A percentile compares a stretch with the other conserved stretches of the same genome.
These are phyloP conservation scores for Xylaria castorea DNA, from an alignment of 495 filamentous ascomycete species.

Conservation along the genomic window DNA sequence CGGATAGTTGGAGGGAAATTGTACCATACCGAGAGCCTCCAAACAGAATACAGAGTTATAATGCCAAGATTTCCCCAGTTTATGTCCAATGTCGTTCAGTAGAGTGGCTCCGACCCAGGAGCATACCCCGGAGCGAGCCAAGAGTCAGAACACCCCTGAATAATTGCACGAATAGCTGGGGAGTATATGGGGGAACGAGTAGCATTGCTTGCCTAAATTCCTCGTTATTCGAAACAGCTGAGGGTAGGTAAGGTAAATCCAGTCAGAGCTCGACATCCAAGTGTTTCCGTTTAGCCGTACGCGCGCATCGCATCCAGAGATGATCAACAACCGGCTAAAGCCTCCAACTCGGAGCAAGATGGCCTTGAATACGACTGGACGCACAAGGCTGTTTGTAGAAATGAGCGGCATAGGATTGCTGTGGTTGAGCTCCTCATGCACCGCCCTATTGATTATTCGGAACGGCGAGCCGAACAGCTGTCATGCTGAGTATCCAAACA, in stretches of 20 bases:
- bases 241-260: slow-evolving; percentile 15
- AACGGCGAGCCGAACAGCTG: slow-evolving; percentile 27
- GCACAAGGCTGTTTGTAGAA: background rate
- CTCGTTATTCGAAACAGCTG: slow-evolving; percentile 23
- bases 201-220: slow-evolving; percentile 21
- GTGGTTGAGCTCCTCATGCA: slow-evolving; percentile 7
- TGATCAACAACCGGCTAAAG: slow-evolving; percentile 25
- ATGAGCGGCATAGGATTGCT: slow-evolving; percentile 11
- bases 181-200: background rate
- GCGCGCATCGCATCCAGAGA: slow-evolving; percentile 11
- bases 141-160: background rate
- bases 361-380: slow-evolving; percentile 7
- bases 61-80: slow-evolving; percentile 39
- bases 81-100: slow-evolving; percentile 32
- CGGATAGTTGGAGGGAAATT: background rate
- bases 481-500: background rate
- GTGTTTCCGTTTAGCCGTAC: slow-evolving; percentile 22
- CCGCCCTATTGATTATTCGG: slow-evolving; percentile 20
- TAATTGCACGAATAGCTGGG: slow-evolving; percentile 21
- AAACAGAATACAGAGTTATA: slow-evolving; percentile 27
- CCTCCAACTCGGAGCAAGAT: slow-evolving; percentile 17
- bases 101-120: slow-evolving; percentile 34
- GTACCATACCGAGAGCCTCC: slow-evolving; percentile 22
- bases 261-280: slow-evolving; percentile 14
- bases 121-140: slow-evolving; percentile 11